Evolutionary conservation across 2,329 filamentous ascomycete species (phyloP).

Genomic region (Camillea tinctor): DNA sequence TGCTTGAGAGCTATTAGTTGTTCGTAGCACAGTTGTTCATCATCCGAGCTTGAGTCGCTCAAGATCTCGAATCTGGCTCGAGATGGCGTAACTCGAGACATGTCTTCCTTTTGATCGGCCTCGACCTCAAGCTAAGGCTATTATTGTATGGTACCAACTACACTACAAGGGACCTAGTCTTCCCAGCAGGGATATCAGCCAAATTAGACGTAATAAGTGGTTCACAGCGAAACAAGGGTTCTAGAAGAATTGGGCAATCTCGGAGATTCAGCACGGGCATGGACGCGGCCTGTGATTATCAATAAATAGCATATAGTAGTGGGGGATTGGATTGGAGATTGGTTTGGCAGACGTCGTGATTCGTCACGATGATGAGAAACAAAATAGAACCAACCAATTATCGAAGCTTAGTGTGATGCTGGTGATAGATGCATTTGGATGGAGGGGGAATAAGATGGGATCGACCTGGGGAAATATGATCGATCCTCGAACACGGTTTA

Average conservation of each 20-base stretch:
- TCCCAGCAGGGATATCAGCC: constrained; percentile 16
- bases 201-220: constrained; percentile 10
- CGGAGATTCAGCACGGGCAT: constrained; percentile 16
- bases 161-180: constrained; percentile 13
- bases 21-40: constrained; percentile 15
- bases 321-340: too few relatives aligned
- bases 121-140: constrained; percentile 17
- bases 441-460: not conserved
- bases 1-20: constrained; percentile 8
- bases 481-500: not conserved
- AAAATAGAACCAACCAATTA: constrained; percentile 9
- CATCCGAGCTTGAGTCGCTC: constrained; percentile 25
- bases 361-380: constrained; percentile 4
- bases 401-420: constrained; percentile 9
- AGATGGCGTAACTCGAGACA: constrained; percentile 24
- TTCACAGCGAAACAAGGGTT: constrained; percentile 5
- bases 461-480: not conserved
- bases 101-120: constrained; percentile 15
- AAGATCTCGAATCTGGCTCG: constrained; percentile 24
- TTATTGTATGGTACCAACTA: too few relatives aligned
- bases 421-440: not conserved
- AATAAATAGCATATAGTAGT: constrained; percentile 16
- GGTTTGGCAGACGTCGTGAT: not conserved
- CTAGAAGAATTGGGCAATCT: constrained; percentile 6
- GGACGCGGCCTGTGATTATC: constrained; percentile 15